Base-by-base conservation (phyloP, 768 basidiomycete species). In the Obba rivulosa region DNA sequence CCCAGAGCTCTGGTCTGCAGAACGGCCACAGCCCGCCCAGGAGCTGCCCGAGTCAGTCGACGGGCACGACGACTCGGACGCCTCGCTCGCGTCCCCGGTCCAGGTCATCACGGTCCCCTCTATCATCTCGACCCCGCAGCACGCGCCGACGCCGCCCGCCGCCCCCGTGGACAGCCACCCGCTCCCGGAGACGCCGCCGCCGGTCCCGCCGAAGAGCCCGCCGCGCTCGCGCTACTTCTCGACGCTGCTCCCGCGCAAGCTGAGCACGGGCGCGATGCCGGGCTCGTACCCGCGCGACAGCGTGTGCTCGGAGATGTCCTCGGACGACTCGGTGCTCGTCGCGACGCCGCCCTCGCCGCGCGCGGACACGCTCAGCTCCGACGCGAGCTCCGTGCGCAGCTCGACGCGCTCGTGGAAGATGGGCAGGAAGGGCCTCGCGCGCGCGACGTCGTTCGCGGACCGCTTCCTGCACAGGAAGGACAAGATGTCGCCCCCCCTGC, bases 311-410 rank as follows among this genome's bases (percentile, higher is more conserved):
- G 78, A 80, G 54, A 63, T 81, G 46, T 86, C 83, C 0, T 83
- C 81, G 5, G 85, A 87, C 53, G 84, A 86, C 56, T 84, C 82
- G 21, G 72, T 73, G 25, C 67, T 75, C 18, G 73, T 82, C n/a
- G 66, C 72, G 5, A 83, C 80, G 17, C 84, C 84, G 23, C 74
- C 81, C 69, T 81, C 50, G 63, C 68, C 57, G 63, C 69, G 51
- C 13, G 68, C 53, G 46, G 56, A 55, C 49, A 61, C 49, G 42
- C 22, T 54, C 41, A 50, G 52, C 31, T 62, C 51, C 1, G 64
- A 63, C 45, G 51, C 62, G 14, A 66, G 60, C 31, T 63, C 66
- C 1, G 59, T 66, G 9, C 46, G 58, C 21, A 69, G 70, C 44
- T 69, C 66, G 25, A 67, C 62, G 35, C 53, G 53, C 25, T 60